Conservation (phyloP, 352 stramenopile genomes). For the Phytophthora citricola region DNA sequence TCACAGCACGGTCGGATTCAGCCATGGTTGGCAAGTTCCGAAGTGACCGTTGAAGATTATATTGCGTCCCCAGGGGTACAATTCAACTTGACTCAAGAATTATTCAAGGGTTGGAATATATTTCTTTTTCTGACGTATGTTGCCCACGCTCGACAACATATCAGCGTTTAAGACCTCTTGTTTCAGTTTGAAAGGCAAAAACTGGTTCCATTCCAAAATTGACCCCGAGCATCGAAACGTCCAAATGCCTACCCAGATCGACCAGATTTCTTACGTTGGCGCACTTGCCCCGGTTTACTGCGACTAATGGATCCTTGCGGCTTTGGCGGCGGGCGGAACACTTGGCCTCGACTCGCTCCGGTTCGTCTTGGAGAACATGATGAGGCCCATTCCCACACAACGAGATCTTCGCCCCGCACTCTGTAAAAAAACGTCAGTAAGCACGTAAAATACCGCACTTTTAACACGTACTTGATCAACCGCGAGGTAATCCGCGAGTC, state of each 20-base stretch:
- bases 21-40: conserved; percentile 5
- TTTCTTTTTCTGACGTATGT: no score
- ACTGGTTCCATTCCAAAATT: no score
- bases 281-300: conserved; percentile 6
- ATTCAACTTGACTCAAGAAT: no score
- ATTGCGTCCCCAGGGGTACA: no score
- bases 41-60: background rate
- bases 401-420: conserved; percentile 46
- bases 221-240: no score
- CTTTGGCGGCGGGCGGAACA: background rate
- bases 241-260: background rate
- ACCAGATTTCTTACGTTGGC: conserved; percentile 28
- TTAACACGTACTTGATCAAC: conserved; percentile 50
- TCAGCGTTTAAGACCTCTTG: no score
- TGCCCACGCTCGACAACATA: no score
- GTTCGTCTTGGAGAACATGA: conserved; percentile 45
- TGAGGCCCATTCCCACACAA: conserved; percentile 72
- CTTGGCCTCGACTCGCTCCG: conserved; percentile 7
- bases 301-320: background rate
- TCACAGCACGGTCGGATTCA: conserved; percentile 47
- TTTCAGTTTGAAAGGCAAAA: no score
- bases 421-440: conserved; percentile 29
- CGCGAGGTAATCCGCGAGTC: conserved; percentile 59
- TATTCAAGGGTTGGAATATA: no score
- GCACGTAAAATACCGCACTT: background rate